These are phyloP conservation scores for Nakaseomyces glabratus DNA, from an alignment of 1,139 yeast genomes.

Conservation along the genomic window DNA sequence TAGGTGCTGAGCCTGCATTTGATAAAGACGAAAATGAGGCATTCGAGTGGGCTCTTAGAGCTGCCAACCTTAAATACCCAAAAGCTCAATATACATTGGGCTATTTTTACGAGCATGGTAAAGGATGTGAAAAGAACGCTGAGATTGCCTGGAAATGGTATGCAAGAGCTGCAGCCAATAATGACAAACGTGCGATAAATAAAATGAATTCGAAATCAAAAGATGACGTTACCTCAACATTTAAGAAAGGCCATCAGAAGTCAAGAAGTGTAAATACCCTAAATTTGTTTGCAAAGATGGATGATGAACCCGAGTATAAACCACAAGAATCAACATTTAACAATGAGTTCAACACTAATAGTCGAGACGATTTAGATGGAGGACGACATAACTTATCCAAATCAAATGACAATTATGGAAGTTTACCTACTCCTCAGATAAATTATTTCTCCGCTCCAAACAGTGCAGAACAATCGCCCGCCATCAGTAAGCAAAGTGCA, in stretches of 20 bases:
- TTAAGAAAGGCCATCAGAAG: conserved; percentile 9
- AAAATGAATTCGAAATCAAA: conserved; percentile 19
- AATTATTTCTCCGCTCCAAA: not conserved
- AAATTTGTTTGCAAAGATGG: conserved; percentile 10
- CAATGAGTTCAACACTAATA: not conserved
- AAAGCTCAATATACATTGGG: conserved; percentile 87
- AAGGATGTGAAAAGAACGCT: conserved; percentile 62
- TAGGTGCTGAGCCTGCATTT: conserved; percentile 78
- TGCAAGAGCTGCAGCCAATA: conserved; percentile 60
- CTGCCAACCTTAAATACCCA: conserved; percentile 64
- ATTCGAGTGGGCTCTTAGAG: conserved; percentile 86
- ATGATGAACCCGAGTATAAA: conserved; percentile 3
- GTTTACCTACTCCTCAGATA: not conserved
- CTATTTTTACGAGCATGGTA: conserved; percentile 76
- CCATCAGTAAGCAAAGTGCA: not conserved
- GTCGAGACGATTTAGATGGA: too few relatives aligned
- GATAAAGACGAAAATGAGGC: conserved; percentile 79
- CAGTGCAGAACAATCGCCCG: not conserved
- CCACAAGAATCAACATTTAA: not conserved
- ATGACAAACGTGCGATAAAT: conserved; percentile 55
- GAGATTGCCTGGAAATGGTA: conserved; percentile 67
- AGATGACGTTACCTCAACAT: not conserved
- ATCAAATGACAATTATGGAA: not conserved
- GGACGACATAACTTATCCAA: not conserved
- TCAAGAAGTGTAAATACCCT: conserved; percentile 11